These are phyloP conservation scores for Quercus mongolica DNA, from an alignment of 306 rosid genomes.

Conservation along the genomic window DNA sequence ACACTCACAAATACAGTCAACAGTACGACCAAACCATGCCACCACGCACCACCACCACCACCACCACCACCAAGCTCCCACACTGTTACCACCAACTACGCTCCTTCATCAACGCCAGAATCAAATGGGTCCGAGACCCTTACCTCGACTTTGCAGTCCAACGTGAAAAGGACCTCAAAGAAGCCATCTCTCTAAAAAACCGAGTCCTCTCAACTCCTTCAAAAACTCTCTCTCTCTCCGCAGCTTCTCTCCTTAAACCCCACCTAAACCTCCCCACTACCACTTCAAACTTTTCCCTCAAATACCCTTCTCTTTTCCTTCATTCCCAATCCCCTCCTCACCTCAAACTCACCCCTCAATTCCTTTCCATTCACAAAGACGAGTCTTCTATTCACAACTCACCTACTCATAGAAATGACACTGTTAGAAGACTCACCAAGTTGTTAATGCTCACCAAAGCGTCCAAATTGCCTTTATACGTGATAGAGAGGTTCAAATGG, in stretches of 20 bases:
- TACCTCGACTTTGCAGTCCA: constrained; percentile 64
- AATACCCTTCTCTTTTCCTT: constrained; percentile 46
- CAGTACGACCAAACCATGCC: constrained; percentile 28
- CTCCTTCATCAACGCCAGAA: constrained; percentile 59
- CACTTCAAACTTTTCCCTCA: constrained; percentile 45
- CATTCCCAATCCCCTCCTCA: constrained; percentile 48
- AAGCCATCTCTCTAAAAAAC: constrained; percentile 54
- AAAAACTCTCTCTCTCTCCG: constrained; percentile 48
- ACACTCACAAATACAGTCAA: no score
- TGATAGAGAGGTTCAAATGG: constrained; percentile 73
- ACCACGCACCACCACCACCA: not conserved
- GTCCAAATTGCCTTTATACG: constrained; percentile 54
- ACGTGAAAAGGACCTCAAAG: constrained; percentile 69
- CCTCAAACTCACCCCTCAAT: constrained; percentile 58
- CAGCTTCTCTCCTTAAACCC: constrained; percentile 53
- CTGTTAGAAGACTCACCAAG: constrained; percentile 57
- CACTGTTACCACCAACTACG: constrained; percentile 41
- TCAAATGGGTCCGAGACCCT: constrained; percentile 84
- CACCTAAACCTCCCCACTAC: constrained; percentile 50
- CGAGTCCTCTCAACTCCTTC: constrained; percentile 58
- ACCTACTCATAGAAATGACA: constrained; percentile 33
- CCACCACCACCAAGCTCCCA: constrained; percentile 31
- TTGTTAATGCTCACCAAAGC: constrained; percentile 71
- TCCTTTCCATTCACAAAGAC: constrained; percentile 54
- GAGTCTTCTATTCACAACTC: constrained; percentile 52